These are phyloP conservation scores for Mycena kentingensis DNA, from an alignment of 768 basidiomycete genomes.

Conservation along the genomic window DNA sequence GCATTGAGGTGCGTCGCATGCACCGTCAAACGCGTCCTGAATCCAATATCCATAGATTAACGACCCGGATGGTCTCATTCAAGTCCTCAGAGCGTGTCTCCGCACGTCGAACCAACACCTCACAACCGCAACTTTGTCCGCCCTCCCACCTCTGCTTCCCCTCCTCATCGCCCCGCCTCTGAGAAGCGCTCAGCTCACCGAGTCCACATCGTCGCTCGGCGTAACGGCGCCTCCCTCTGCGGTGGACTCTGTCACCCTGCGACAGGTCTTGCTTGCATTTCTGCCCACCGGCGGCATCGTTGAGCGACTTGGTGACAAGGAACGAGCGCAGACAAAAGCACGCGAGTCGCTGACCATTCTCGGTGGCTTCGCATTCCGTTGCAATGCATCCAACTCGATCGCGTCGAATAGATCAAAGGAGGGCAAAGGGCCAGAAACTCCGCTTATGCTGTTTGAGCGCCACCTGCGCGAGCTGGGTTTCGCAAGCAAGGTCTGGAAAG, in stretches of 20 bases:
- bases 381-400: conserved; percentile 44
- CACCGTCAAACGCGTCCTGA: conserved; percentile 19
- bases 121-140: conserved; percentile 72
- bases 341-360: conserved; percentile 75
- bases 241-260: conserved; percentile 60
- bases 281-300: conserved; percentile 76
- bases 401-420: conserved; percentile 48
- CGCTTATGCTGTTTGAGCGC: conserved; percentile 69
- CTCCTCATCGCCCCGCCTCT: conserved; percentile 53
- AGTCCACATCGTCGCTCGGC: conserved; percentile 53
- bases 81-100: conserved; percentile 70
- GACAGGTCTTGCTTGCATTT: conserved; percentile 67
- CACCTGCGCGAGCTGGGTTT: conserved; percentile 72
- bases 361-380: conserved; percentile 70
- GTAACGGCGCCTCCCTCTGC: conserved; percentile 44
- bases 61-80: conserved; percentile 72
- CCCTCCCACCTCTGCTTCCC: conserved; percentile 66
- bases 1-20: conserved; percentile 56
- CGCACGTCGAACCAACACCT: conserved; percentile 83
- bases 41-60: conserved; percentile 56
- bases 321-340: conserved; percentile 71
- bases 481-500: conserved; percentile 81
- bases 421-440: conserved; percentile 69
- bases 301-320: conserved; percentile 84
- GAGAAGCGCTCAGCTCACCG: conserved; percentile 34